Base-by-base conservation (phyloP, 2,329 filamentous ascomycete species). In the Talaromyces sp. region DNA sequence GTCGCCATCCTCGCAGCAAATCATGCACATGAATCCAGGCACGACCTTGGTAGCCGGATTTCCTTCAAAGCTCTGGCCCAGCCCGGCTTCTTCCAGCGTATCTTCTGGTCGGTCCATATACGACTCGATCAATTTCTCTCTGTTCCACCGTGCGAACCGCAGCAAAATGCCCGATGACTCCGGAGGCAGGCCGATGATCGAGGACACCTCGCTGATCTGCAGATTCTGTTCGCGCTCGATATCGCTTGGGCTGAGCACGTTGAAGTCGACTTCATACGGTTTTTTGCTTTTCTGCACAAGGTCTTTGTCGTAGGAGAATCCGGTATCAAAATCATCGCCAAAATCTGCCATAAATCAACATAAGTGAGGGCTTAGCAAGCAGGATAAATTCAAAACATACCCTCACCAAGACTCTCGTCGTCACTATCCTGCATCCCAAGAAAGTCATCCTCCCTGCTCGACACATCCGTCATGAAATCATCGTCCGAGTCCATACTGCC, bases 71-170 rank as follows among this genome's bases (percentile, higher is more conserved):
- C 81, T 85, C 58, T 87, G 84, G 38, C 88, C 89, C 31, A 99
- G 78, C 0, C 95, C 95, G 14, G 93, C 93, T 63, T 87, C 87
- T 69, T 96, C 92, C 35, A 98, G 79, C 2, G 95, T 86, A 70
- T 89, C 85, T 62, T 89, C 86, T 3, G 89, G 87, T 56, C 85
- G 85, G 65, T 99, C 93, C 93, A 99, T 97, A 75, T 98, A 98
- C 65, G 91, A 88, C 70, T 99, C 95, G 60, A 98, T 93, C 66
- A 99, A 75, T 43, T 90, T 87, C 73, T 99, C 95, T 74, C 96
- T 95, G 76, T 98, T 98, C 95, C 95, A 99, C 70, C 92, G 85
- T 68, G 90, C 91, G 75, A 95, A 86, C 53, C 95, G 89, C 62
- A 99, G 81, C 46, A 99, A 81, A 58, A 99, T 97, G 26, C 93